phyloP scores from a whole-genome alignment of 2,329 filamentous ascomycete genomes.

The Diaporthe longicolla region DNA sequence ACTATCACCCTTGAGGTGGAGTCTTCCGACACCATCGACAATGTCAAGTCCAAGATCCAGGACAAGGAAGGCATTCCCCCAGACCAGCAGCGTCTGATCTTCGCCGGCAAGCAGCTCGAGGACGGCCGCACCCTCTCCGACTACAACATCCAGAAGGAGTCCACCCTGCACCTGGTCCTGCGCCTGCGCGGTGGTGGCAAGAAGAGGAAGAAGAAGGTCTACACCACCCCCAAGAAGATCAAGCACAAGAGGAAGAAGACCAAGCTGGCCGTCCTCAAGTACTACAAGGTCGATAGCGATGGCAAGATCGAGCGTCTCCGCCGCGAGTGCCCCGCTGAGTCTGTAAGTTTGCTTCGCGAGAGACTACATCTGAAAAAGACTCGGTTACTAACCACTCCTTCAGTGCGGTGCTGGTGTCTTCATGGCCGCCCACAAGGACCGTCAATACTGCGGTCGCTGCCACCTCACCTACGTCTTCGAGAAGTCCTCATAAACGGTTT shows the following conservation, averaged over 20 bases:
- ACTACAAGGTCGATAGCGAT: slow-evolving; percentile 99
- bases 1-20: slow-evolving; percentile 99
- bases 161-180: slow-evolving; percentile 96
- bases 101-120: slow-evolving; percentile 99
- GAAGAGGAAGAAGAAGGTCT: slow-evolving; percentile 99
- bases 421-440: slow-evolving; percentile 99
- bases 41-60: slow-evolving; percentile 99
- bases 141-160: slow-evolving; percentile 99
- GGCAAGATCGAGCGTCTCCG: slow-evolving; percentile 99
- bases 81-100: slow-evolving; percentile 99
- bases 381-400: slow-evolving; percentile 51
- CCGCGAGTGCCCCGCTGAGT: slow-evolving; percentile 94
- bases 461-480: slow-evolving; percentile 82
- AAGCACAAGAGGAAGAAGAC: slow-evolving; percentile 99
- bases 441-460: slow-evolving; percentile 92
- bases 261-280: slow-evolving; percentile 99
- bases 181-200: slow-evolving; percentile 98
- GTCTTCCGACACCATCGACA: slow-evolving; percentile 99
- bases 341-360: slow-evolving; percentile 68
- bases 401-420: slow-evolving; percentile 99
- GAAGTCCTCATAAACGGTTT: slow-evolving; percentile 66
- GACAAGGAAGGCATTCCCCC: slow-evolving; percentile 99
- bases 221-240: slow-evolving; percentile 99
- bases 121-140: slow-evolving; percentile 98
- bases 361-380: too few relatives aligned